Base-by-base conservation (phyloP, 805 yeast species). In the Saccharomycopsis sp. region DNA sequence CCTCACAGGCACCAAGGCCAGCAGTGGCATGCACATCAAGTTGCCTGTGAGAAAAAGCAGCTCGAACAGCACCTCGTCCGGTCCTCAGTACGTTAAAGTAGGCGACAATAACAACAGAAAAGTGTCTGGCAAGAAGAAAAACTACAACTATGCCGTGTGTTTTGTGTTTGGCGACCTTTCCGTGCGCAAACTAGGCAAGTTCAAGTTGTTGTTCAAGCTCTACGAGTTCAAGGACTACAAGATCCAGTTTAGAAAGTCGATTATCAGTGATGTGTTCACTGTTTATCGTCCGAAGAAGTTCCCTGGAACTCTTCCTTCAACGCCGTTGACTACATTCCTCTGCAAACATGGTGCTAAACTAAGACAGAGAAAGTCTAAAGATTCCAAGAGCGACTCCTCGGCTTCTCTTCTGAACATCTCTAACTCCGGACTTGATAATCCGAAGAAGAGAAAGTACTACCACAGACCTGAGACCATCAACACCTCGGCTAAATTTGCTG, bases 131-230 rank as follows among this genome's bases (percentile, higher is more conserved):
- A 47, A 15, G 17, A 50, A 51, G 24, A 47, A 42, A 42, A 41
- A 19, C 41, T 29, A 53, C n/a, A 67, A 68, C 49, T 64, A 60
- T 58, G 66, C 68, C 3, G 63, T 68, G 7, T 64, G 68, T 3
- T 70, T 70, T 63, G 70, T 68, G 3, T 69, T 70, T 61, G 67
- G 71, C n/a, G 71, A 69, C 54, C 57, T 70, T 2, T 64, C 69
- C 1, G 70, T 69, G 34, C 60, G 66, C 35, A 66, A 65, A 54
- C 66, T 67, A 34, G 73, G 73, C 7, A 57, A 57, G 9, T 69
- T 64, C 57, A 60, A 58, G 24, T 57, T 70, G 47, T 62, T 64
- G 19, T 70, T 70, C 52, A 67, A 66, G 25, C 58, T 70, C n/a
- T 70, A 65, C 59, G 72, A 70, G 56, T 65, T 64, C 1, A 63